phyloP scores from a whole-genome alignment of 2,329 filamentous ascomycete genomes.

The Fusarium haematococcum region DNA sequence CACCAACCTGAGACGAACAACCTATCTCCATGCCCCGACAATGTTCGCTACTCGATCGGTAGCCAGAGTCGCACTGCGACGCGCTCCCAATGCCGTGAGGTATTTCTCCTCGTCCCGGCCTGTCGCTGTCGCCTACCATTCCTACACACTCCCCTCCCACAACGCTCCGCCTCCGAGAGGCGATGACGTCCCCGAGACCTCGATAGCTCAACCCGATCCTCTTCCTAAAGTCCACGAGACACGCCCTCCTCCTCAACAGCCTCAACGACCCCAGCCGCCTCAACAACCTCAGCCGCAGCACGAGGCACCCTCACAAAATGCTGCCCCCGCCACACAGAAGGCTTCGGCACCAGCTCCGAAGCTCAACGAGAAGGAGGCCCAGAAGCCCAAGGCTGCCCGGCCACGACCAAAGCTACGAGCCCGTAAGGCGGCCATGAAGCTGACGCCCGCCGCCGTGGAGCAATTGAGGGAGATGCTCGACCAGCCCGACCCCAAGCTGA shows the following conservation, averaged over 20 bases:
- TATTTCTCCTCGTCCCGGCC: slow-evolving; percentile 55
- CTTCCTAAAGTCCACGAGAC: slow-evolving; percentile 66
- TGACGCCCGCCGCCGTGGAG: slow-evolving; percentile 82
- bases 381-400: slow-evolving; percentile 68
- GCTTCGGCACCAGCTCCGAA: slow-evolving; percentile 49
- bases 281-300: slow-evolving; percentile 29
- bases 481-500: slow-evolving; percentile 90
- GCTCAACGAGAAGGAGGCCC: slow-evolving; percentile 72
- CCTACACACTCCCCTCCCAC: slow-evolving; percentile 62
- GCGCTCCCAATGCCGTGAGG: slow-evolving; percentile 54
- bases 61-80: slow-evolving; percentile 55
- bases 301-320: slow-evolving; percentile 24
- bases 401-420: slow-evolving; percentile 61
- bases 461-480: slow-evolving; percentile 83
- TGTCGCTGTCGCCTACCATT: slow-evolving; percentile 58
- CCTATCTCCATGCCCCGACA: slow-evolving; percentile 40
- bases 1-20: background rate
- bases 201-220: slow-evolving; percentile 58
- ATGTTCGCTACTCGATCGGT: slow-evolving; percentile 60
- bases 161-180: slow-evolving; percentile 55
- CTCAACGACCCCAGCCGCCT: slow-evolving; percentile 33
- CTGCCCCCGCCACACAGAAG: slow-evolving; percentile 32
- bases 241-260: slow-evolving; percentile 53
- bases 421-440: slow-evolving; percentile 90
- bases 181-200: slow-evolving; percentile 59